Conservation (phyloP, 495 filamentous ascomycete species). For the Baudoinia panamericana region DNA sequence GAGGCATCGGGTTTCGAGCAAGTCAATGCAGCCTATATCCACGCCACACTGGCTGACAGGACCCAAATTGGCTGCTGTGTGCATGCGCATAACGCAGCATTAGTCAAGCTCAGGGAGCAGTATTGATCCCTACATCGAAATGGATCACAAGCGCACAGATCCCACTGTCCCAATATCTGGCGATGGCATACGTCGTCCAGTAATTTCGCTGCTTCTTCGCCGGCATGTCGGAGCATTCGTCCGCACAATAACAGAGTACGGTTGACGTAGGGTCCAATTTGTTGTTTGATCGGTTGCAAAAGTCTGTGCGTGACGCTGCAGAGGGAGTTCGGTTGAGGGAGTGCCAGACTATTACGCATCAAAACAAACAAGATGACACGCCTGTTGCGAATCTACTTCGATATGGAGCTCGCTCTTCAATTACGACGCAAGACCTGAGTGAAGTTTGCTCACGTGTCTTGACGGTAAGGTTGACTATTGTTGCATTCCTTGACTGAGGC, state of each 20-base stretch:
- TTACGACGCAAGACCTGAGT: too few relatives aligned
- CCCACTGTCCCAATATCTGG: too few relatives aligned
- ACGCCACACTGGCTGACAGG: constrained; percentile 4
- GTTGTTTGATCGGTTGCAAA: constrained; percentile 16
- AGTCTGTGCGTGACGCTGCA: constrained; percentile 17
- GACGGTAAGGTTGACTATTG: constrained; percentile 2
- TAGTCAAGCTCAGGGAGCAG: constrained; percentile 3
- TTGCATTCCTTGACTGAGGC: constrained; percentile 19
- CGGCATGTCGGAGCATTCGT: constrained; percentile 3
- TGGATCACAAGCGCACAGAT: too few relatives aligned
- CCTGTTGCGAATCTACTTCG: too few relatives aligned
- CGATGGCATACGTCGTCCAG: too few relatives aligned
- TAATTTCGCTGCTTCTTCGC: constrained; percentile 1
- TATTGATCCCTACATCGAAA: too few relatives aligned
- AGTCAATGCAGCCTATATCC: constrained; percentile 2
- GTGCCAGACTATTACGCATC: too few relatives aligned
- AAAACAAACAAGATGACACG: too few relatives aligned
- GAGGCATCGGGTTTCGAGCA: background rate
- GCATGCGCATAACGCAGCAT: constrained; percentile 5
- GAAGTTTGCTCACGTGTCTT: background rate
- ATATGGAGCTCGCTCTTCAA: too few relatives aligned
- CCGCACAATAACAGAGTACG: background rate
- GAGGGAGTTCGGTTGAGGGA: too few relatives aligned
- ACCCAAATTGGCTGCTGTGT: constrained; percentile 1
- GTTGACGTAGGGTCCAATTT: constrained; percentile 11